phyloP scores from a whole-genome alignment of 768 basidiomycete genomes.

The Termitomyces sp. region DNA sequence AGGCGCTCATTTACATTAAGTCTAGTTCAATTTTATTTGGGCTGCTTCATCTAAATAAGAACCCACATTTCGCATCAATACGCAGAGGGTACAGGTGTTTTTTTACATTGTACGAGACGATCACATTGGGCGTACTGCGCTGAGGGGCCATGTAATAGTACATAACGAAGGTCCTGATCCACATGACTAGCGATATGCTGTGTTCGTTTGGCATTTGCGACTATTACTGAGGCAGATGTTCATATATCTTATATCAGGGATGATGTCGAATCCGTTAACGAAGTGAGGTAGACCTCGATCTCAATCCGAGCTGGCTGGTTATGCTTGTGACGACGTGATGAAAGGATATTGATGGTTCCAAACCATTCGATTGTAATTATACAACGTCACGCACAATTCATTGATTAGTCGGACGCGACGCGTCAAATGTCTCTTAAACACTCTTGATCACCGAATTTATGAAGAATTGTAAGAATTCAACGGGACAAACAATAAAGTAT shows the following conservation, averaged over 20 bases:
- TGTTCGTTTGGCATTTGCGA: conserved; percentile 2
- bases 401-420: not conserved
- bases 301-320: not conserved
- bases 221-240: not conserved
- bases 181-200: conserved; percentile 22
- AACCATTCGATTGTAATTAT: not conserved
- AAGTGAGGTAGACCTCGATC: not conserved
- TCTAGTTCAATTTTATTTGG: no score
- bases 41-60: no score
- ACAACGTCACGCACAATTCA: not conserved
- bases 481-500: not conserved
- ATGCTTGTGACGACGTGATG: not conserved
- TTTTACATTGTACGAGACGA: conserved; percentile 21
- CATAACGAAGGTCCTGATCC: conserved; percentile 25
- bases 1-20: no score
- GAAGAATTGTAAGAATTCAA: not conserved
- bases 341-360: not conserved
- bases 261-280: conserved; percentile 6
- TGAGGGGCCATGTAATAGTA: conserved; percentile 24
- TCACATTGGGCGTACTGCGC: conserved; percentile 20
- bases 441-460: not conserved
- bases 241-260: not conserved
- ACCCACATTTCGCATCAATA: no score
- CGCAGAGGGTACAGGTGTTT: conserved; percentile 25
- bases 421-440: not conserved